Percentiles rank a stretch among this genome's conserved stretches.
Conservation (phyloP, 805 yeast species). For the Yamadazyma takamatsuzukensis region DNA sequence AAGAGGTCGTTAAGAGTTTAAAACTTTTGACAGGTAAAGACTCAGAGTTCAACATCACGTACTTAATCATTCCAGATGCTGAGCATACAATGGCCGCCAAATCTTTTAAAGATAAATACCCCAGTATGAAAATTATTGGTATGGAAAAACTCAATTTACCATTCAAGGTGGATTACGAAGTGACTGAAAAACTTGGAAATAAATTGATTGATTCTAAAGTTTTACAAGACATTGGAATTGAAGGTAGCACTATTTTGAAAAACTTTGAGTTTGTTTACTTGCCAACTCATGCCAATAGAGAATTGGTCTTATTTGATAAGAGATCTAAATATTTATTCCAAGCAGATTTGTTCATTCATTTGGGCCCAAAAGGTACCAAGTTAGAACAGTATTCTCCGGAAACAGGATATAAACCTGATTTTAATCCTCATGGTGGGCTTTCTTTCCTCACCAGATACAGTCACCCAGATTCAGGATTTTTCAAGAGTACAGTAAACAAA, state of each 20-base stretch:
- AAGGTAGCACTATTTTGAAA: conserved; percentile 33
- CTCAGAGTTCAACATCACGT: conserved; percentile 37
- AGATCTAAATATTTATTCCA: conserved; percentile 47
- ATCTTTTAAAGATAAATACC: conserved; percentile 48
- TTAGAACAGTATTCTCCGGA: conserved; percentile 42
- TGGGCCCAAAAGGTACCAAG: conserved; percentile 41
- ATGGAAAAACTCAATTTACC: conserved; percentile 39
- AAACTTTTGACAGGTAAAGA: conserved; percentile 27
- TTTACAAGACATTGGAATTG: conserved; percentile 28
- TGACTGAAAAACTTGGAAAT: conserved; percentile 36
- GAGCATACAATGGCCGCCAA: conserved; percentile 65
- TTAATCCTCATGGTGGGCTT: conserved; percentile 44
- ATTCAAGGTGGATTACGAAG: conserved; percentile 34
- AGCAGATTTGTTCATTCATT: conserved; percentile 61
- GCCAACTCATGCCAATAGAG: conserved; percentile 57
- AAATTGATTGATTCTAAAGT: conserved; percentile 18
- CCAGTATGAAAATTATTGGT: conserved; percentile 52
- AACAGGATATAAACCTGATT: conserved; percentile 42
- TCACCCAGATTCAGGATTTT: conserved; percentile 29
- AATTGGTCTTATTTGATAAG: conserved; percentile 49
- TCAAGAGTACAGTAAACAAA: conserved; percentile 7
- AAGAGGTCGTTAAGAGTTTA: conserved; percentile 39
- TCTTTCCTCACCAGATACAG: conserved; percentile 36
- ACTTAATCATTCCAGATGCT: conserved; percentile 57
- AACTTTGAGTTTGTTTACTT: conserved; percentile 54